These are phyloP conservation scores for Urtica urens DNA, from an alignment of 306 rosid species.

Conservation along the genomic window DNA sequence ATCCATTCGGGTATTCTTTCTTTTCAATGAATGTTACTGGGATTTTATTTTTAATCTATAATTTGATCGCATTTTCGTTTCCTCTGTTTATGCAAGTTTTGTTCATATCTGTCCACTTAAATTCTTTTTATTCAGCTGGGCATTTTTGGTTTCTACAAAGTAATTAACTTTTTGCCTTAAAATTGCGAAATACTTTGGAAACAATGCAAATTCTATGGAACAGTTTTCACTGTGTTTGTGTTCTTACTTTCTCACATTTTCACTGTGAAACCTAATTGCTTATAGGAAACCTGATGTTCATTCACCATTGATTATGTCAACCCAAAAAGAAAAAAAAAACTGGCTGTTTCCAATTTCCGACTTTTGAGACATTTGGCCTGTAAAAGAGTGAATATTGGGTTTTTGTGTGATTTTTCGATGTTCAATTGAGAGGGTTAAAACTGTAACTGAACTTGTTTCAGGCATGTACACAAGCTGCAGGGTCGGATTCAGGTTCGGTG, in stretches of 20 bases:
- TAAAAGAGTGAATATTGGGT: neutral
- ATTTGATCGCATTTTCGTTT: neutral
- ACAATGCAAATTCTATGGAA: neutral
- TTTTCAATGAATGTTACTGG: slow-evolving; percentile 1
- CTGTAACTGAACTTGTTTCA: slow-evolving; percentile 41
- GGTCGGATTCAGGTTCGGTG: slow-evolving; percentile 61
- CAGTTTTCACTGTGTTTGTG: neutral
- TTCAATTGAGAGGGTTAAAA: slow-evolving; percentile 23
- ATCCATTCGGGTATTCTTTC: slow-evolving; percentile 44
- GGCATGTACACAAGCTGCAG: slow-evolving; percentile 82
- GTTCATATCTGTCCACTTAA: neutral
- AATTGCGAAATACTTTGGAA: neutral
- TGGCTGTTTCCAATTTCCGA: neutral
- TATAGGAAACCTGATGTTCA: neutral
- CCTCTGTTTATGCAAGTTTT: neutral
- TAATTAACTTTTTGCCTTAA: neutral
- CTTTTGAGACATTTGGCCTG: neutral
- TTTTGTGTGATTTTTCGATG: slow-evolving; percentile 13
- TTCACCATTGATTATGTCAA: neutral
- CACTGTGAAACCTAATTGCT: neutral
- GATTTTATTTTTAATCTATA: neutral
- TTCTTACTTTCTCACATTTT: neutral
- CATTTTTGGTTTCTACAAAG: neutral
- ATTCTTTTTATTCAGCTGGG: neutral
- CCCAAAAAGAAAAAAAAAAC: too few species aligned